These are phyloP conservation scores for Erythrobasidium hasegawianum DNA, from an alignment of 1,284 basidiomycete genomes.

Conservation along the genomic window DNA sequence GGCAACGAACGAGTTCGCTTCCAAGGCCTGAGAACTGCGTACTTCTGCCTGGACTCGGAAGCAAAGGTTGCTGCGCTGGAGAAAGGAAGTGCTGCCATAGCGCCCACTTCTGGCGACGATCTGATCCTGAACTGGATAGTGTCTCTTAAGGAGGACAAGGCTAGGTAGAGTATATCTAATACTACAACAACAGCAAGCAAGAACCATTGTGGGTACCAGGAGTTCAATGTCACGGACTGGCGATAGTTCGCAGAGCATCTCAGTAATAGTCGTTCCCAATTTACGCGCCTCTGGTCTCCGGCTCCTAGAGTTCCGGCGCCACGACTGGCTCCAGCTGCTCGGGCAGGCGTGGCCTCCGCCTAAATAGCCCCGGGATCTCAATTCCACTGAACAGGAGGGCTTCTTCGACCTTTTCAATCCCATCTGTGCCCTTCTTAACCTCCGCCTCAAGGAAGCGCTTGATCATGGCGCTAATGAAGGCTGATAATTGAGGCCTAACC, in stretches of 20 bases:
- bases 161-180: conserved; percentile 4
- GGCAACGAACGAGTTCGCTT: conserved; percentile 93
- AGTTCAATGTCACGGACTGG: no score
- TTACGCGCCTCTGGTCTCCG: no score
- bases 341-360: background rate
- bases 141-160: conserved; percentile 60
- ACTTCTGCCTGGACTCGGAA: conserved; percentile 90
- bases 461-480: conserved; percentile 18
- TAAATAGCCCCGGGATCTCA: conserved; percentile 24
- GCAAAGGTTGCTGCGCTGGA: conserved; percentile 59
- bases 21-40: conserved; percentile 92
- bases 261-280: no score
- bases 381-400: conserved; percentile 20
- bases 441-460: conserved; percentile 14
- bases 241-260: no score
- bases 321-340: background rate
- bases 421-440: conserved; percentile 25
- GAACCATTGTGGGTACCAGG: no score
- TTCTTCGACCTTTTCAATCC: conserved; percentile 26
- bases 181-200: background rate
- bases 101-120: conserved; percentile 57
- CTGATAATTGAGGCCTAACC: conserved; percentile 27
- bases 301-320: no score
- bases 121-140: conserved; percentile 91
- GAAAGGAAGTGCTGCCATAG: conserved; percentile 53